These are phyloP conservation scores for Microcos paniculata DNA, from an alignment of 345 rosid species.

Conservation along the genomic window DNA sequence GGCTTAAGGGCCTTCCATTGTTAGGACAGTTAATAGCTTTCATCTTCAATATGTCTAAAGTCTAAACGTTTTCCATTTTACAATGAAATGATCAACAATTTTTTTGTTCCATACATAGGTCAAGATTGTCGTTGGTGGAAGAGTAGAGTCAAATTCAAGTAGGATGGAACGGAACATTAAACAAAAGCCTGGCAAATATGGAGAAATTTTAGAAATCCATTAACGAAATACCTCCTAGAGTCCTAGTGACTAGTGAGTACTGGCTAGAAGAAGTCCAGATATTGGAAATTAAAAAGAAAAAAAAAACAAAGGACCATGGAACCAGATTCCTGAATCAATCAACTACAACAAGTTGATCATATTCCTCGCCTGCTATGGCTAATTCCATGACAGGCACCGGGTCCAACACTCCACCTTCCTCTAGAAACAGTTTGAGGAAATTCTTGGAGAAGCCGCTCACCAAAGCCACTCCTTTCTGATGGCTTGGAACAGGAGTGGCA, in stretches of 20 bases:
- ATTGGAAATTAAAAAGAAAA: neutral
- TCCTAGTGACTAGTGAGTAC: too few relatives aligned
- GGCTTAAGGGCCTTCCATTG: too few relatives aligned
- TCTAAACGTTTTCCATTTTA: too few relatives aligned
- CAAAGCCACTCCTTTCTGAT: neutral
- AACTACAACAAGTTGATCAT: neutral
- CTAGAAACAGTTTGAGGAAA: slow-evolving; percentile 7
- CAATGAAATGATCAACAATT: too few relatives aligned
- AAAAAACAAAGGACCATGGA: neutral
- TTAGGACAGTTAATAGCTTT: too few relatives aligned
- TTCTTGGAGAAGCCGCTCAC: slow-evolving; percentile 11
- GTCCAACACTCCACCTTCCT: neutral
- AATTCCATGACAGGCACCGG: neutral
- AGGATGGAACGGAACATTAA: too few relatives aligned
- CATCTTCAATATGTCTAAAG: too few relatives aligned
- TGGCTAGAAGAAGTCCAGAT: neutral
- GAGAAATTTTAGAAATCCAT: neutral
- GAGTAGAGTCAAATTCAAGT: too few relatives aligned
- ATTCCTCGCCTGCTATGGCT: neutral
- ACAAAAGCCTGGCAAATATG: neutral
- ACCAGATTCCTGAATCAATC: neutral
- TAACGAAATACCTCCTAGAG: neutral
- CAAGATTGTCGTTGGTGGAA: too few relatives aligned
- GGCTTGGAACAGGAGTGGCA: neutral
- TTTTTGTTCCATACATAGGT: too few relatives aligned